Evolutionary conservation across 2,329 filamentous ascomycete species (phyloP).

Genomic region (Phoma sp.): DNA sequence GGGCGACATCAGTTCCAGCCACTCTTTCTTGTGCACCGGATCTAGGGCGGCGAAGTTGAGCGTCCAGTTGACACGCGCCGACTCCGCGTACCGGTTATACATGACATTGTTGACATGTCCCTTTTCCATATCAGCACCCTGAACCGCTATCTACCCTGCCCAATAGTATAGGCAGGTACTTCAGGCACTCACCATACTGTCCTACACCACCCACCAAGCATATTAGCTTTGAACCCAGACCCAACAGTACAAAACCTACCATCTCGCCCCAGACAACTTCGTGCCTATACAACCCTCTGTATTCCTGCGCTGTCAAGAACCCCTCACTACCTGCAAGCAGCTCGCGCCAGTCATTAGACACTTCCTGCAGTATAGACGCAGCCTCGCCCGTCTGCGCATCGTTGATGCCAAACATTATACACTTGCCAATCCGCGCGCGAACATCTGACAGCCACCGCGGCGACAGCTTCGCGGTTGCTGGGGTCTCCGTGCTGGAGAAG

Average conservation of each 20-base stretch:
- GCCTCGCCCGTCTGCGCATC: conserved; percentile 65
- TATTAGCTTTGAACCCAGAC: conserved; percentile 8
- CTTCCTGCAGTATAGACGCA: conserved; percentile 63
- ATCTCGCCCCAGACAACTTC: conserved; percentile 85
- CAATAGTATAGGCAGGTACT: neutral
- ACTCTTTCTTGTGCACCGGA: conserved; percentile 66
- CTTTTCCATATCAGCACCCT: conserved; percentile 41
- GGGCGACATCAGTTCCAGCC: conserved; percentile 74
- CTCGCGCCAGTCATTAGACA: conserved; percentile 73
- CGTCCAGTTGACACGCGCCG: conserved; percentile 79
- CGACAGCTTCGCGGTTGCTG: conserved; percentile 46
- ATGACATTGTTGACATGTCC: conserved; percentile 87
- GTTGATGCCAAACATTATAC: conserved; percentile 76
- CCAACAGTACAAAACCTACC: conserved; percentile 58
- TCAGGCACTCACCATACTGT: conserved; percentile 59
- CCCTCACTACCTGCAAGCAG: conserved; percentile 78
- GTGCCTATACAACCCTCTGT: conserved; percentile 70
- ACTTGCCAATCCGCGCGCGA: conserved; percentile 73
- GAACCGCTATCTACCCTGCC: neutral
- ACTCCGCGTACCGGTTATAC: conserved; percentile 85
- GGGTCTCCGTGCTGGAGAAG: conserved; percentile 16
- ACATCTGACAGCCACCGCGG: conserved; percentile 75
- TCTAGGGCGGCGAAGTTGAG: conserved; percentile 72
- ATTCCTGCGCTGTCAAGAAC: conserved; percentile 69
- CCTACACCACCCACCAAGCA: conserved; percentile 41